phyloP scores from a whole-genome alignment of 1,284 basidiomycete species.

The Athelia psychrophila region DNA sequence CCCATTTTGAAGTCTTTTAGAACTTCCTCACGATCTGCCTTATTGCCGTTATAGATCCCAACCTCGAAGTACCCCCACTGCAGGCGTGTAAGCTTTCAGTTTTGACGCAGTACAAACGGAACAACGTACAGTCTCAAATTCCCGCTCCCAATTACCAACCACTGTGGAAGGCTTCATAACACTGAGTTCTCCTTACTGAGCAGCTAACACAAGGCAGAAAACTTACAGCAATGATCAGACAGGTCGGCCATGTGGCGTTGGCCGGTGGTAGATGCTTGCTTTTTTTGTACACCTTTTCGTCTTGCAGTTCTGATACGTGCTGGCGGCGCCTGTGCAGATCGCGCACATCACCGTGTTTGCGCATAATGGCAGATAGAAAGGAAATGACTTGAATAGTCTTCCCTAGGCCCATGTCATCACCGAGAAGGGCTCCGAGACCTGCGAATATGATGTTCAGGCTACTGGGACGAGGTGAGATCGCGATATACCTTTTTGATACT shows the following conservation, averaged over 20 bases:
- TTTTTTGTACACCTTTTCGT: conserved; percentile 51
- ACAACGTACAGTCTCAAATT: conserved; percentile 63
- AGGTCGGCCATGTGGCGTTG: conserved; percentile 74
- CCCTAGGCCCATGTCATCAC: conserved; percentile 66
- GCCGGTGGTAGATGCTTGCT: conserved; percentile 56
- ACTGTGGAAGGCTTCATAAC: conserved; percentile 64
- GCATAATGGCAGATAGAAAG: conserved; percentile 85
- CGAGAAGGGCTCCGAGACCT: conserved; percentile 69
- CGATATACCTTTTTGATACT: conserved; percentile 41
- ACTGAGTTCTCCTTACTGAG: neutral
- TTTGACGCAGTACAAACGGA: neutral
- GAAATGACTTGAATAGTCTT: conserved; percentile 90
- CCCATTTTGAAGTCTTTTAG: conserved; percentile 72
- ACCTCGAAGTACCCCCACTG: conserved; percentile 85
- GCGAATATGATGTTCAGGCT: conserved; percentile 19
- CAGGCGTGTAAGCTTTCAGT: neutral
- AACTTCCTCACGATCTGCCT: conserved; percentile 46
- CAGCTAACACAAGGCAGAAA: neutral
- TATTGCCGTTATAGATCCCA: conserved; percentile 58
- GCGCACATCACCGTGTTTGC: conserved; percentile 60
- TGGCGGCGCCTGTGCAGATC: conserved; percentile 63
- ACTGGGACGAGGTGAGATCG: neutral
- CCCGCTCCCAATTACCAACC: conserved; percentile 78
- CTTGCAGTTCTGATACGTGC: conserved; percentile 62
- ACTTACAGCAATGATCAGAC: conserved; percentile 65